Percentiles rank a stretch among this genome's conserved stretches.
phyloP scores from a whole-genome alignment of 768 basidiomycete species.

The Tubosaeta sp. region DNA sequence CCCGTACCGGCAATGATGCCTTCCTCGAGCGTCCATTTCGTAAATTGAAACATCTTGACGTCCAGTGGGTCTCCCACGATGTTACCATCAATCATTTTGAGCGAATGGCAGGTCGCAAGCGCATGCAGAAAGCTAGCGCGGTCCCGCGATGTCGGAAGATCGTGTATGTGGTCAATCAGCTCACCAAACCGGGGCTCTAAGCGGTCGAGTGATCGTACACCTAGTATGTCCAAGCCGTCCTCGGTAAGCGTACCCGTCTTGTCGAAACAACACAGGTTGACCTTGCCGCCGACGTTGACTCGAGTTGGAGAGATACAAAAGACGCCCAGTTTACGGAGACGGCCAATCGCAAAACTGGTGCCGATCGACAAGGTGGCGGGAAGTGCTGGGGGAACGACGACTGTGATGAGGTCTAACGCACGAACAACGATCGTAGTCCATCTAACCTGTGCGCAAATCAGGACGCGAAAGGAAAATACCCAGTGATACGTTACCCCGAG shows the following conservation, averaged over 20 bases:
- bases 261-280: constrained; percentile 98
- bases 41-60: constrained; percentile 97
- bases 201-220: constrained; percentile 82
- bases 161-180: constrained; percentile 79
- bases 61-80: constrained; percentile 96
- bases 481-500: constrained; percentile 57
- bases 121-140: constrained; percentile 89
- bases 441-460: constrained; percentile 51
- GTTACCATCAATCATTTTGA: constrained; percentile 84
- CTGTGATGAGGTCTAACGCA: constrained; percentile 91
- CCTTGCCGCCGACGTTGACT: constrained; percentile 92
- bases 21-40: constrained; percentile 94
- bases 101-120: constrained; percentile 91
- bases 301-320: constrained; percentile 96
- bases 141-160: constrained; percentile 66
- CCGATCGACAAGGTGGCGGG: constrained; percentile 97
- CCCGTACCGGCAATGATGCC: constrained; percentile 69
- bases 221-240: constrained; percentile 95
- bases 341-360: constrained; percentile 88
- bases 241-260: constrained; percentile 99
- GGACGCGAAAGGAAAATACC: not conserved
- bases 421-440: constrained; percentile 91
- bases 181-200: constrained; percentile 80
- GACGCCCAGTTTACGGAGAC: constrained; percentile 82
- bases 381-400: constrained; percentile 95